Base-by-base conservation (phyloP, 306 rosid genomes). In the Cicer arietinum region DNA sequence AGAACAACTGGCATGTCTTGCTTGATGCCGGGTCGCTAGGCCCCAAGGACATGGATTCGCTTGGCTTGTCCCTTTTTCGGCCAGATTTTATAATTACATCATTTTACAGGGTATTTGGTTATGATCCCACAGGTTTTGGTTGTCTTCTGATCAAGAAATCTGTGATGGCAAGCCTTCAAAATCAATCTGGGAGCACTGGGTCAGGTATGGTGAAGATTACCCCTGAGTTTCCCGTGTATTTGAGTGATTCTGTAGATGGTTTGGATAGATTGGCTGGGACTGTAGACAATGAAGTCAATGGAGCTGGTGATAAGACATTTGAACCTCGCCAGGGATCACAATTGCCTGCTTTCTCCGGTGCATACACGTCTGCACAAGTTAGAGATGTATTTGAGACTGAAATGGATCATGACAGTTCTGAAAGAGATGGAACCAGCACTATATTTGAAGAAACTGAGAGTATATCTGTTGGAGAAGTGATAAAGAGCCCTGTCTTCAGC, bases 11-110 rank as follows among this genome's bases (percentile, higher is more conserved):
- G 98, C 98, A 94, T 78, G 98, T 94, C 25, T 86, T 91, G 76
- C 92, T 94, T 63, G 98, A 94, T 78, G 98, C 98, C 13, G 98
- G 98, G 8, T 94, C 98, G 8, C 76, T 94, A 82, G 98, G 98
- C 56, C 98, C 98, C 47, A 94, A 94, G 86, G 98, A 94, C 80
- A 94, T 94, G 98, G 98, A 94, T 82, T 94, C 98, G 0, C 98
- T 94, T 67, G 98, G 98, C 59, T 71, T 94, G 85, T 94, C 98
- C 20, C 83, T 94, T 25, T 94, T 94, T 85, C 80, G 98, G 76
- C 98, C 98, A 45, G 98, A 94, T 90, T 94, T 94, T 70, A 90
- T 94, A 64, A 80, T 91, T 56, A 94, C 98, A 6, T 94, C 98
- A 10, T 94, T 94, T 85, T 94, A 94, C 91, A 87, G 97, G 81